Evolutionary conservation across 2,329 filamentous ascomycete genomes (phyloP).

Genomic region (Aureobasidium mangrovei): DNA sequence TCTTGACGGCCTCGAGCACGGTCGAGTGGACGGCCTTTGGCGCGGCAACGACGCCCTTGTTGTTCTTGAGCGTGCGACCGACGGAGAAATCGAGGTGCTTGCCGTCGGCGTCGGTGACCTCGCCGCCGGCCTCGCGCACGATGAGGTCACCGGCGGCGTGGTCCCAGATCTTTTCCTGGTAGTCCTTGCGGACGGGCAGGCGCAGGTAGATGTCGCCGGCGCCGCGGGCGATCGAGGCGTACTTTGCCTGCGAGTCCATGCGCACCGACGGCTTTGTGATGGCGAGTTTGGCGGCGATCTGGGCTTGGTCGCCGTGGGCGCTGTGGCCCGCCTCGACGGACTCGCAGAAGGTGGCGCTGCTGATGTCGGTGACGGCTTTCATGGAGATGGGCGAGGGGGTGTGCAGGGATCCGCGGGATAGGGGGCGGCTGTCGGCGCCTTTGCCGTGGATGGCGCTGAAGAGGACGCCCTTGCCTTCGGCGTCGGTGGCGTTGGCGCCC

Average conservation of each 20-base stretch:
- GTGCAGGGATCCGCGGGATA: conserved; percentile 50
- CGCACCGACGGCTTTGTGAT: conserved; percentile 85
- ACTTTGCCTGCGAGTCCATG: conserved; percentile 98
- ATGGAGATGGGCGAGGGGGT: conserved; percentile 62
- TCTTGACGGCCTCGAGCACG: conserved; percentile 74
- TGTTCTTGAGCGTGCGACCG: conserved; percentile 76
- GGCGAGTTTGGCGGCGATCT: conserved; percentile 73
- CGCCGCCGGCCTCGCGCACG: conserved; percentile 84
- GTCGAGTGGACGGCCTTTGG: conserved; percentile 64
- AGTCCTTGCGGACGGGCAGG: conserved; percentile 73
- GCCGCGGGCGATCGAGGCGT: conserved; percentile 86
- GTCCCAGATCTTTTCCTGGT: conserved; percentile 99
- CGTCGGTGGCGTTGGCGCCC: conserved; percentile 64
- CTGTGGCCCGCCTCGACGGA: conserved; percentile 91
- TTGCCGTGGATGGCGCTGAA: conserved; percentile 75
- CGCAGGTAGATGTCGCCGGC: conserved; percentile 92
- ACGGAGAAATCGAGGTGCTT: conserved; percentile 77
- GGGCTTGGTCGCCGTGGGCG: conserved; percentile 75
- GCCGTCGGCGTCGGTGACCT: conserved; percentile 83
- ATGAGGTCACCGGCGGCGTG: conserved; percentile 93
- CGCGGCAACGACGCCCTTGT: conserved; percentile 90
- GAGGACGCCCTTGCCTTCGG: conserved; percentile 71
- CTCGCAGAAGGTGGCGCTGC: conserved; percentile 87
- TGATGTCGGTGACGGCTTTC: conserved; percentile 65
- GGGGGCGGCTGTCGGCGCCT: conserved; percentile 70